phyloP scores from a whole-genome alignment of 176 grass and related monocot species.

The Lolium multiflorum region DNA sequence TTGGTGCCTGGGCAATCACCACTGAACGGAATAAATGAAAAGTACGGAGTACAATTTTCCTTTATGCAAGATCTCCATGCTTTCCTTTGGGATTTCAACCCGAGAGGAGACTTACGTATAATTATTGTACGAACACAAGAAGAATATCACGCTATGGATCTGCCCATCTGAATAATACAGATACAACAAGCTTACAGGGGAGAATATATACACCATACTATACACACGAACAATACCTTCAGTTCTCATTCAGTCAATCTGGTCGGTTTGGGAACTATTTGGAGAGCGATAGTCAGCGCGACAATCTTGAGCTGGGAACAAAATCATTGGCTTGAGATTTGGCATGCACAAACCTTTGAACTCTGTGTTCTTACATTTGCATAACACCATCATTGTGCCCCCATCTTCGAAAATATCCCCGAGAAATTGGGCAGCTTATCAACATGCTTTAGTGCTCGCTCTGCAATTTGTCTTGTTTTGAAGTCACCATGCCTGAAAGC shows the following conservation, averaged over 20 bases:
- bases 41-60: too few relatives aligned
- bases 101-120: conserved; percentile 14
- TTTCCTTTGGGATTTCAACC: conserved; percentile 3
- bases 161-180: conserved; percentile 41
- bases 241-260: conserved; percentile 39
- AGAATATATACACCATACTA: conserved; percentile 55
- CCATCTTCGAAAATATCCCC: conserved; percentile 88
- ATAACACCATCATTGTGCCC: conserved; percentile 48
- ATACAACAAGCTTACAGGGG: conserved; percentile 47
- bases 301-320: conserved; percentile 13
- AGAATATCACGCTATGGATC: conserved; percentile 44
- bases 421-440: conserved; percentile 99
- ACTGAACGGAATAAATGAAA: too few relatives aligned
- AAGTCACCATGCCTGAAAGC: conserved; percentile 90
- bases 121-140: conserved; percentile 33
- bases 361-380: conserved; percentile 27
- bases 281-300: neutral
- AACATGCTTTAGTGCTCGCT: conserved; percentile 90
- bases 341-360: conserved; percentile 7
- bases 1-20: too few relatives aligned
- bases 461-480: conserved; percentile 92
- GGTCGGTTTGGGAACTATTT: neutral
- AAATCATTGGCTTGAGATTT: conserved; percentile 9
- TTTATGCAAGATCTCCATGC: neutral
- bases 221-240: conserved; percentile 48